Conservation (phyloP, 148 eudicot species). For the Amaranthus palmeri region DNA sequence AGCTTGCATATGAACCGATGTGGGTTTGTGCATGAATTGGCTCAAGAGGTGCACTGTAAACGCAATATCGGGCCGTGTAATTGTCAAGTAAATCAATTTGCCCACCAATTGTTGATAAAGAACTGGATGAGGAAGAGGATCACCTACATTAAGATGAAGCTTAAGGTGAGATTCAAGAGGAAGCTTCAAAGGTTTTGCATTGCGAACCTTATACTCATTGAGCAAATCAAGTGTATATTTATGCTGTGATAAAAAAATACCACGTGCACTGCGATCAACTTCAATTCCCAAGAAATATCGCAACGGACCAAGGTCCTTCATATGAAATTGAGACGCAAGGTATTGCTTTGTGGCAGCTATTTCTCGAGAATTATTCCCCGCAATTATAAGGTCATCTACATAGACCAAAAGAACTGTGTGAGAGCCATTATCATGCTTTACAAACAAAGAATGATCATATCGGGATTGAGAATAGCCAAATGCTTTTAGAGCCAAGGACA, state of each 20-base stretch:
- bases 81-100: not conserved
- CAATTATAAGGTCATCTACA: not conserved
- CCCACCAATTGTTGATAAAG: not conserved
- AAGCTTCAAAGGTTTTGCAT: no score
- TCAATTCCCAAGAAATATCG: not conserved
- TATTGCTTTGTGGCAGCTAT: no score
- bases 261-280: not conserved
- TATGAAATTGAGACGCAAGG: not conserved
- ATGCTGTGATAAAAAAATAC: not conserved
- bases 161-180: not conserved
- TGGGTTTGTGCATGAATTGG: not conserved
- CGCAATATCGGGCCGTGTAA: not conserved
- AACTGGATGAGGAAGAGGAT: not conserved
- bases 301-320: not conserved
- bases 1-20: not conserved
- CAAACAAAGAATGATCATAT: no score
- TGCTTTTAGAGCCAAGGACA: no score
- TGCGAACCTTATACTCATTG: not conserved
- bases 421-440: no score
- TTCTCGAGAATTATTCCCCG: not conserved
- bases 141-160: not conserved
- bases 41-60: not conserved
- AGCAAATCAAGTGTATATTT: not conserved
- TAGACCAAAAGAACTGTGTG: not conserved
- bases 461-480: no score